These are phyloP conservation scores for Leccinum uliginosum DNA, from an alignment of 768 basidiomycete species.

Conservation along the genomic window DNA sequence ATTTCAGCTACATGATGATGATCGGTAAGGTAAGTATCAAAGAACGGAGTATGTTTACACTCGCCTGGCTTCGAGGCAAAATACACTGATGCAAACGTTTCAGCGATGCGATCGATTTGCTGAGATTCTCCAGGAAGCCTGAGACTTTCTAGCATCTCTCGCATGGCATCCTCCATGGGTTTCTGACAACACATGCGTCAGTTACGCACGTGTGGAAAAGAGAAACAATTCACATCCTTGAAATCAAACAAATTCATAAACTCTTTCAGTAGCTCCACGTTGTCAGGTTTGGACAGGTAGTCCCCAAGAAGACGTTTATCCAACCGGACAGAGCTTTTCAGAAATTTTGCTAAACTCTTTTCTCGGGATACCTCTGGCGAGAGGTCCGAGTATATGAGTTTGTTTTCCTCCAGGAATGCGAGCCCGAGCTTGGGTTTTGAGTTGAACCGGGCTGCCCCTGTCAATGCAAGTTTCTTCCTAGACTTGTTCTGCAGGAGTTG, in stretches of 20 bases:
- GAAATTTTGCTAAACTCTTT: slow-evolving; percentile 75
- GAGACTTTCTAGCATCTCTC: slow-evolving; percentile 90
- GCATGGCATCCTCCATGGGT: slow-evolving; percentile 92
- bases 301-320: slow-evolving; percentile 95
- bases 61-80: slow-evolving; percentile 80
- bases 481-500: slow-evolving; percentile 68
- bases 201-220: background rate
- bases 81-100: slow-evolving; percentile 89
- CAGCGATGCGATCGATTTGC: slow-evolving; percentile 90
- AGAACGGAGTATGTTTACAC: background rate
- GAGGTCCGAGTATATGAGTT: slow-evolving; percentile 73
- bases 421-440: slow-evolving; percentile 88
- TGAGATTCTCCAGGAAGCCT: slow-evolving; percentile 93
- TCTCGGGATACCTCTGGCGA: slow-evolving; percentile 52
- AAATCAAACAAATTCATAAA: slow-evolving; percentile 91
- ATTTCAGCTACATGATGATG: slow-evolving; percentile 61
- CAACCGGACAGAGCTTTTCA: slow-evolving; percentile 78
- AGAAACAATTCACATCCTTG: slow-evolving; percentile 56
- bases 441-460: slow-evolving; percentile 86
- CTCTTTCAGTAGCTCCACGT: slow-evolving; percentile 76
- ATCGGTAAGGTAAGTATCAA: background rate
- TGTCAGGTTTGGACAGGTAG: slow-evolving; percentile 86
- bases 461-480: slow-evolving; percentile 79
- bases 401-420: slow-evolving; percentile 88
- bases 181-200: slow-evolving; percentile 49